These are phyloP conservation scores for Neoboletus magnificus DNA, from an alignment of 768 basidiomycete genomes.

Conservation along the genomic window DNA sequence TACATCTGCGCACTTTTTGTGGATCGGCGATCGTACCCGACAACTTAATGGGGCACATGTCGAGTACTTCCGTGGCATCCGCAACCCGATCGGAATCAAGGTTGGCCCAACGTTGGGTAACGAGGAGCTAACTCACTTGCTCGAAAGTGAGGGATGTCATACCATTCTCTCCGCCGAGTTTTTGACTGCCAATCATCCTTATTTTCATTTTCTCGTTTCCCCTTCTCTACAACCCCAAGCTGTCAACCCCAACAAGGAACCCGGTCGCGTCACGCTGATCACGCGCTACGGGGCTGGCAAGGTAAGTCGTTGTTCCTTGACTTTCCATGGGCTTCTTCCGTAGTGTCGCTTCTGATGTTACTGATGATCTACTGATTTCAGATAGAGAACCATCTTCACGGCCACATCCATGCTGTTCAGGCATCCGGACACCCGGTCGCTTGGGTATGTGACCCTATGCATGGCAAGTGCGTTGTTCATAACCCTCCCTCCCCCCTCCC, in stretches of 20 bases:
- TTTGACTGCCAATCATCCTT: not conserved
- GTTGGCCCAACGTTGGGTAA: conserved; percentile 84
- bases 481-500: not conserved
- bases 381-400: conserved; percentile 72
- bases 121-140: conserved; percentile 71
- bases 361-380: conserved; percentile 27
- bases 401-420: conserved; percentile 81
- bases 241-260: conserved; percentile 81
- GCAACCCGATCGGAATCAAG: conserved; percentile 95
- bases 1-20: conserved; percentile 90
- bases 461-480: conserved; percentile 76
- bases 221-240: conserved; percentile 41
- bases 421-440: conserved; percentile 79
- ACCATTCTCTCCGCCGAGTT: not conserved
- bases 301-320: conserved; percentile 37
- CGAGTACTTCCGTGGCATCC: conserved; percentile 89
- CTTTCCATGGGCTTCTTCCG: not conserved
- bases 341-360: not conserved
- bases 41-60: conserved; percentile 92
- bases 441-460: conserved; percentile 98
- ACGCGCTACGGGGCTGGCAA: conserved; percentile 91
- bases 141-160: conserved; percentile 58
- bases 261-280: conserved; percentile 84
- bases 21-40: conserved; percentile 96
- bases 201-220: not conserved